Base-by-base conservation (phyloP, 139 green algal genomes). In the Chlamydomonas schloesseri region DNA sequence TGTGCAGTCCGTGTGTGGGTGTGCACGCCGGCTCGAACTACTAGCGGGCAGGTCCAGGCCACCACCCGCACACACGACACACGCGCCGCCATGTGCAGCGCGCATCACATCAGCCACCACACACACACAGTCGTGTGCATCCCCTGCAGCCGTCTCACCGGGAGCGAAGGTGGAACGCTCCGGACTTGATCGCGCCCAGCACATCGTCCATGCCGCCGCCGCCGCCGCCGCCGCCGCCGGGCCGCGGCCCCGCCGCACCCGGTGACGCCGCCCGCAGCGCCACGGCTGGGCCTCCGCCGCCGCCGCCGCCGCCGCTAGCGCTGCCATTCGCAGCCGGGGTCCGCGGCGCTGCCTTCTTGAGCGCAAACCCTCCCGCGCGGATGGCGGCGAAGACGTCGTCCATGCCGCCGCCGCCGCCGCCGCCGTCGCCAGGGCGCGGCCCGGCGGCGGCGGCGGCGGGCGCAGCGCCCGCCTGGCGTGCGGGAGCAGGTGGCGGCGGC, bases 121-220 rank as follows among this genome's bases (percentile, higher is more conserved):
- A n/a, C n/a, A n/a, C n/a, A n/a, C n/a, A n/a, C n/a, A n/a, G n/a
- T n/a, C n/a, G n/a, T n/a, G n/a, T n/a, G n/a, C n/a, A n/a, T n/a
- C n/a, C n/a, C n/a, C n/a, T 11, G n/a, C 17, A 42, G 14, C 29
- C 11, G 18, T 5, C 36, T 31, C 46, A 84, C 77, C 77, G 50
- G 77, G 77, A 74, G 26, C 64, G 62, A 31, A 84, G 64, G 64
- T 84, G 62, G 46, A 84, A 84, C 36, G 77, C 62, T 28, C 75
- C 57, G 3, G 23, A 42, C 28, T 42, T 42, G 31, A 82, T 82
- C 14, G 58, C 75, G 2, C 50, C 75, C 8, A 82, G 62, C 4
- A 71, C 75, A 17, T 28, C 50, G 31, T 46, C 28, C 73, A 80
- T 80, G 31, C 73, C 42, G 42, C 42, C 42, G 42, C 42, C 42